Evolutionary conservation across 179 eudicot species (phyloP).

Genomic region (Silene coronaria): DNA sequence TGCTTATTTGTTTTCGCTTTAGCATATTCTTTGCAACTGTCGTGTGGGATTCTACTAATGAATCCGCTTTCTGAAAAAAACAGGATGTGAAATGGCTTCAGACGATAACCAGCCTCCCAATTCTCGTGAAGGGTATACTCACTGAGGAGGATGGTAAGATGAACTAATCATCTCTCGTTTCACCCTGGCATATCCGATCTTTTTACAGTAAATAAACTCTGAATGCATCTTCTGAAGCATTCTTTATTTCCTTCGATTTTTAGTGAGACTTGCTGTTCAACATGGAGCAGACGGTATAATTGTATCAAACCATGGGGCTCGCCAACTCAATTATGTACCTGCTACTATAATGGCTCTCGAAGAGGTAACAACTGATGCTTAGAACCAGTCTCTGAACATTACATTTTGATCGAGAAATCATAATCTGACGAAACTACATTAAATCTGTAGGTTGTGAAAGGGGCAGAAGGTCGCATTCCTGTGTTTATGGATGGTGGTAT

Average conservation of each 20-base stretch:
- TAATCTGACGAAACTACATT: neutral
- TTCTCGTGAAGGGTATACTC: slow-evolving; percentile 87
- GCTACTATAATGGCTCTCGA: slow-evolving; percentile 57
- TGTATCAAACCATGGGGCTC: slow-evolving; percentile 66
- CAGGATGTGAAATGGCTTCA: slow-evolving; percentile 97
- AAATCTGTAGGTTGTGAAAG: slow-evolving; percentile 62
- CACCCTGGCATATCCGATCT: neutral
- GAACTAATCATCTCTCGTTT: neutral
- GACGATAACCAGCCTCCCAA: slow-evolving; percentile 78
- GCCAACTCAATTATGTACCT: slow-evolving; percentile 59
- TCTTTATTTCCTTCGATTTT: neutral
- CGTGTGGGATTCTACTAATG: too few relatives aligned
- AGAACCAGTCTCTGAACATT: neutral
- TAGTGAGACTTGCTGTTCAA: slow-evolving; percentile 48
- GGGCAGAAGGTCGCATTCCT: slow-evolving; percentile 72
- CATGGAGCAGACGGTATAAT: slow-evolving; percentile 57
- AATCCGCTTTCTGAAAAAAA: neutral
- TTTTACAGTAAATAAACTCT: neutral
- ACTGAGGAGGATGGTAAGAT: slow-evolving; percentile 87
- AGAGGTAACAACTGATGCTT: slow-evolving; percentile 35
- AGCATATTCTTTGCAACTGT: slow-evolving; percentile 6
- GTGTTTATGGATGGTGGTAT: slow-evolving; percentile 94
- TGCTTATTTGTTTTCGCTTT: neutral
- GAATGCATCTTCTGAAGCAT: too few relatives aligned
- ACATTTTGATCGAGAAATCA: neutral